A percentile compares a stretch with the other conserved stretches of the same genome.
Conservation (phyloP, 2,329 filamentous ascomycete genomes). For the Verticillium klebahnii region DNA sequence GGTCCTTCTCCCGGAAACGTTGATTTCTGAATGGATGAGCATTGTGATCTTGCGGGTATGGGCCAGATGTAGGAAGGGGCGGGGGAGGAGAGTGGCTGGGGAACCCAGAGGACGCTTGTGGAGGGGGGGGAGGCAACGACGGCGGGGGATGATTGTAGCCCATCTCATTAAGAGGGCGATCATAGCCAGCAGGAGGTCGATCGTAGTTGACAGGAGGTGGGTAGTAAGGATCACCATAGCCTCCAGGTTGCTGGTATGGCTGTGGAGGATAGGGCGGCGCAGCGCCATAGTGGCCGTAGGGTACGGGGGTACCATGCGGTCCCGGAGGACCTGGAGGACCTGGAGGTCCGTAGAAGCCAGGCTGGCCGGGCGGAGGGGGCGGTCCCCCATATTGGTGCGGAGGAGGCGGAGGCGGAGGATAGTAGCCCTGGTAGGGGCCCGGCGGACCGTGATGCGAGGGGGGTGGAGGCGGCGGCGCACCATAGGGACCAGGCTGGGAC, state of each 20-base stretch:
- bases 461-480: slow-evolving; percentile 5
- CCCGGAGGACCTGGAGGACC: slow-evolving; percentile 1
- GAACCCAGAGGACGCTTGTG: not conserved
- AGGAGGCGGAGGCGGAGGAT: not conserved
- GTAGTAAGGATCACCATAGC: not conserved
- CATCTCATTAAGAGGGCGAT: not conserved
- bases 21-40: not conserved
- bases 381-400: not conserved
- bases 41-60: not conserved
- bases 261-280: not conserved
- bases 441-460: slow-evolving; percentile 4
- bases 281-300: slow-evolving; percentile 12
- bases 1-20: not conserved
- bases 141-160: slow-evolving; percentile 10
- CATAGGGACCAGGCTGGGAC: slow-evolving; percentile 5
- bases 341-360: not conserved
- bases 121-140: not conserved
- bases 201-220: not conserved
- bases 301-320: slow-evolving; percentile 5
- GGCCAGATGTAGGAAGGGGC: not conserved
- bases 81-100: not conserved
- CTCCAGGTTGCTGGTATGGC: not conserved
- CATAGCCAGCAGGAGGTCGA: not conserved
- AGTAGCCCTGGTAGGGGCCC: not conserved
- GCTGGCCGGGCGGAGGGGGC: not conserved